These are phyloP conservation scores for Colletotrichum sp. DNA, from an alignment of 2,329 filamentous ascomycete species.

Conservation along the genomic window DNA sequence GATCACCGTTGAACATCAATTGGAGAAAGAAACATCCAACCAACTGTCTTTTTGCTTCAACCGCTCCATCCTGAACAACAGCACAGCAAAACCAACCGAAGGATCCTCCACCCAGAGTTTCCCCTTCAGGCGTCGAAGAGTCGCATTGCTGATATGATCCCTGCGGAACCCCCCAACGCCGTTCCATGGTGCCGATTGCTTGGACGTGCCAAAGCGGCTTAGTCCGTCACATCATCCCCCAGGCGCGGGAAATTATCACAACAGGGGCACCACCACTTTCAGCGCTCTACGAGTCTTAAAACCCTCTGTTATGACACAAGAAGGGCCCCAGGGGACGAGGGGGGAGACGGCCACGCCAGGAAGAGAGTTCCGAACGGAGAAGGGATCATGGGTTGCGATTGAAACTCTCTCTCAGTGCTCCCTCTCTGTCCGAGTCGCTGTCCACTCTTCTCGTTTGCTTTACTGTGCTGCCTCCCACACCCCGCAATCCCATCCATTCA, in stretches of 20 bases:
- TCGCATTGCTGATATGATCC: not conserved
- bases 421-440: not conserved
- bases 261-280: slow-evolving; percentile 15
- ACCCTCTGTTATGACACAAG: slow-evolving; percentile 9
- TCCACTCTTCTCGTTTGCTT: slow-evolving; percentile 3
- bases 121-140: not conserved
- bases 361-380: not conserved
- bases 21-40: not conserved
- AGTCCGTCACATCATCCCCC: slow-evolving; percentile 18
- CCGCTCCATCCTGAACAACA: not conserved
- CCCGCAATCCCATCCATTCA: not conserved
- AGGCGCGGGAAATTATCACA: slow-evolving; percentile 20
- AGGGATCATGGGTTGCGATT: slow-evolving; percentile 16
- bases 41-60: not conserved
- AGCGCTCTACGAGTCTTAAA: slow-evolving; percentile 6
- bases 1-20: not conserved
- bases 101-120: not conserved
- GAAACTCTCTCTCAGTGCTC: not conserved
- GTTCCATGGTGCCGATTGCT: slow-evolving; percentile 15
- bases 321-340: not conserved
- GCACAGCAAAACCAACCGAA: not conserved
- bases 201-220: slow-evolving; percentile 21
- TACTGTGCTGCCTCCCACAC: not conserved
- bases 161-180: not conserved
- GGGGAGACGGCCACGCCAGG: not conserved